Conservation (phyloP, 768 basidiomycete species). For the Pulveroboletus sp. region DNA sequence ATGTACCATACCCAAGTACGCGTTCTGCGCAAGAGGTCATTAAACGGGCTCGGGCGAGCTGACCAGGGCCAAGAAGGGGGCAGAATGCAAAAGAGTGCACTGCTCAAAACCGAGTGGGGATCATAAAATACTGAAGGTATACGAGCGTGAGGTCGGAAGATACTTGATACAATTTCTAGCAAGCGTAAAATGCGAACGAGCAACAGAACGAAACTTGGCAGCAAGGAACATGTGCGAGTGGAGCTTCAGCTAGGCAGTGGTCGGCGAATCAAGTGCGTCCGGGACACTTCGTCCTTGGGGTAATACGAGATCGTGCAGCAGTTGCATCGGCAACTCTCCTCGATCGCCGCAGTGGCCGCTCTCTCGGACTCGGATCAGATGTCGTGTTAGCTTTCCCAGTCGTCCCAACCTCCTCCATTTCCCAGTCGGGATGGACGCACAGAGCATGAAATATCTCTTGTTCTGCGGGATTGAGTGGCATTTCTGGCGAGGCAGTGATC, state of each 20-base stretch:
- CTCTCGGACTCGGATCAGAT: slow-evolving; percentile 4
- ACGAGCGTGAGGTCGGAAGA: slow-evolving; percentile 14
- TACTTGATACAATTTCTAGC: slow-evolving; percentile 26
- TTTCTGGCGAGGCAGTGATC: slow-evolving; percentile 15
- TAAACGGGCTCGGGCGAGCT: slow-evolving; percentile 12
- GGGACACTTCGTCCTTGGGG: slow-evolving; percentile 28
- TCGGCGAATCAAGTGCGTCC: slow-evolving; percentile 21
- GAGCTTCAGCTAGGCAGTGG: neutral
- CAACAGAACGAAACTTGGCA: slow-evolving; percentile 10
- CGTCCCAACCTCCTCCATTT: slow-evolving; percentile 31
- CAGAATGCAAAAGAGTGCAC: slow-evolving; percentile 10
- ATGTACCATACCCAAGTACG: slow-evolving; percentile 7
- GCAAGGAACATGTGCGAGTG: neutral
- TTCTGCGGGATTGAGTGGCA: slow-evolving; percentile 64
- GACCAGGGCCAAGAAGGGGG: slow-evolving; percentile 8
- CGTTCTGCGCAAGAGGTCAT: slow-evolving; percentile 11
- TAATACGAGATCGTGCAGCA: slow-evolving; percentile 44
- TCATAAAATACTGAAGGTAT: slow-evolving; percentile 27
- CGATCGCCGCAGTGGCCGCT: slow-evolving; percentile 40
- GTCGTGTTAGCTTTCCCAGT: slow-evolving; percentile 3
- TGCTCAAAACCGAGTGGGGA: slow-evolving; percentile 19
- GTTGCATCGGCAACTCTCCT: slow-evolving; percentile 62
- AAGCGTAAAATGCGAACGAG: slow-evolving; percentile 4
- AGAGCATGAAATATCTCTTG: slow-evolving; percentile 66
- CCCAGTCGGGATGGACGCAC: slow-evolving; percentile 56